Percentiles rank a stretch among this genome's conserved stretches.
Conservation (phyloP, 441 rosid genomes). For the Populus trichocarpa region DNA sequence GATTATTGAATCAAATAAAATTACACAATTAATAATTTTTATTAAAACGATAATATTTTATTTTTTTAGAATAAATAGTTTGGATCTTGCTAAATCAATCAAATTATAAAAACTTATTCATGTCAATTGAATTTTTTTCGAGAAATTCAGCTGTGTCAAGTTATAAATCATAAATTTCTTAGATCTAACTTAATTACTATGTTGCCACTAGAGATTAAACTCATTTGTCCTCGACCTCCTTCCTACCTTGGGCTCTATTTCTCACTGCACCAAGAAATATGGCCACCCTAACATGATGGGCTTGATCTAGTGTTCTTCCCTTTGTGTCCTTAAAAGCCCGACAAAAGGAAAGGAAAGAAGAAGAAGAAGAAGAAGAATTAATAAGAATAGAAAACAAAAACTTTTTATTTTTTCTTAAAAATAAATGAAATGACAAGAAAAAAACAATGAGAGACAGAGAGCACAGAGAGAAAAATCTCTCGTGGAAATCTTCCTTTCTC, state of each 20-base stretch:
- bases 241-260: neutral
- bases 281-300: neutral
- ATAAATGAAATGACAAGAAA: conserved; percentile 4
- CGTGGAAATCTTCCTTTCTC: conserved; percentile 20
- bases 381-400: neutral
- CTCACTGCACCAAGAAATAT: neutral
- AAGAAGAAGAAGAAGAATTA: neutral
- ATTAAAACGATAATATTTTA: too few relatives aligned
- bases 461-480: conserved; percentile 21
- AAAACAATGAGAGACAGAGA: conserved; percentile 19
- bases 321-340: neutral
- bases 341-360: neutral
- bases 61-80: too few relatives aligned
- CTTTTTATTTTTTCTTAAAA: neutral
- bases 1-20: too few relatives aligned
- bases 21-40: too few relatives aligned
- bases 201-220: too few relatives aligned
- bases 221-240: neutral
- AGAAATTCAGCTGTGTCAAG: too few relatives aligned
- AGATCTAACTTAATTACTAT: too few relatives aligned
- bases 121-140: too few relatives aligned
- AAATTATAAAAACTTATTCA: too few relatives aligned
- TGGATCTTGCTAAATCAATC: too few relatives aligned
- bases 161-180: too few relatives aligned
- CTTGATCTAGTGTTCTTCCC: neutral